phyloP scores from a whole-genome alignment of 208 protist genomes.

The Trypanosoma lewisi region DNA sequence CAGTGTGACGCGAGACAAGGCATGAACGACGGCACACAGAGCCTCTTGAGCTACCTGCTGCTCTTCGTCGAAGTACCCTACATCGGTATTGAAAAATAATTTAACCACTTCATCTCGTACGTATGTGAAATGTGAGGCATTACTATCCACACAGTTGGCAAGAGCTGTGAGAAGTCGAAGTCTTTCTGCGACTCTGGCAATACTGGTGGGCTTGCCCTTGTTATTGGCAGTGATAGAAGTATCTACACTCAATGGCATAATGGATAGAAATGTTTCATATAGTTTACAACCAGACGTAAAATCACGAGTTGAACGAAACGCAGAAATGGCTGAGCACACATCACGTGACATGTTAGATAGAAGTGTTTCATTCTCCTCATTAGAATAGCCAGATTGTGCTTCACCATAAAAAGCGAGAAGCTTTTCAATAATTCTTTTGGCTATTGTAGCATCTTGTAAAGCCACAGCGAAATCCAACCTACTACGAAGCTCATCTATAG shows the following conservation, averaged over 20 bases:
- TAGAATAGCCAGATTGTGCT: neutral
- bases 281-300: slow-evolving; percentile 10
- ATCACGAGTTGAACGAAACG: slow-evolving; percentile 6
- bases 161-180: slow-evolving; percentile 33
- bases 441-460: slow-evolving; percentile 10
- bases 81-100: slow-evolving; percentile 38
- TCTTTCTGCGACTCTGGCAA: neutral
- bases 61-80: slow-evolving; percentile 25
- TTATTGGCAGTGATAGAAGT: neutral
- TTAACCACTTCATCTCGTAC: slow-evolving; percentile 30
- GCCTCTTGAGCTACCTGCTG: slow-evolving; percentile 2
- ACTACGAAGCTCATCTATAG: slow-evolving; percentile 7
- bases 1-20: slow-evolving; percentile 37
- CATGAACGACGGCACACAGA: slow-evolving; percentile 31
- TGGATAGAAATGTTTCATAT: slow-evolving; percentile 16
- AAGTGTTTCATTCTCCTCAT: neutral
- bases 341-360: slow-evolving; percentile 6
- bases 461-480: slow-evolving; percentile 9
- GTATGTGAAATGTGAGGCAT: slow-evolving; percentile 40
- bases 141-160: slow-evolving; percentile 32
- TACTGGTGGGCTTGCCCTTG: neutral
- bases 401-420: slow-evolving; percentile 2
- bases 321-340: slow-evolving; percentile 16
- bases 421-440: neutral
- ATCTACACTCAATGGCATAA: neutral